Percentiles rank a stretch among this genome's conserved stretches.
phyloP scores from a whole-genome alignment of 2,329 filamentous ascomycete species.

The Aspergillus luchuensis region DNA sequence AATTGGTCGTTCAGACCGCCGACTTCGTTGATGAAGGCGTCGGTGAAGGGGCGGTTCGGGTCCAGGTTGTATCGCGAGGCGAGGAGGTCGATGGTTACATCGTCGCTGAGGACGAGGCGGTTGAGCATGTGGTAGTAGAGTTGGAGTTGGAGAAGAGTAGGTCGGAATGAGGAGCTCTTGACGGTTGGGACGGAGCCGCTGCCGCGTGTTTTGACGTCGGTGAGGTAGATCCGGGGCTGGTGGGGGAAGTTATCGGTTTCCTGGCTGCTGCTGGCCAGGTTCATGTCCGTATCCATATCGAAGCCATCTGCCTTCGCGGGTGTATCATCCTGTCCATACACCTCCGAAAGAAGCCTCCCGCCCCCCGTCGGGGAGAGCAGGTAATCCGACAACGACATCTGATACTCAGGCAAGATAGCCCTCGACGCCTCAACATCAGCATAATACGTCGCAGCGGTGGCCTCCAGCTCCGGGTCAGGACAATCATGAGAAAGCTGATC shows the following conservation, averaged over 20 bases:
- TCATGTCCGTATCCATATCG: background rate
- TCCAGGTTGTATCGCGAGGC: slow-evolving; percentile 73
- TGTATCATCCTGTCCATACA: slow-evolving; percentile 23
- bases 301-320: background rate
- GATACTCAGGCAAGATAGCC: slow-evolving; percentile 44
- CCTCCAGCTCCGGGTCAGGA: slow-evolving; percentile 71
- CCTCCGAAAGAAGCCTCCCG: slow-evolving; percentile 38
- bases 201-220: slow-evolving; percentile 81
- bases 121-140: slow-evolving; percentile 86
- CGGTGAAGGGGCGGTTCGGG: slow-evolving; percentile 67
- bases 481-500: slow-evolving; percentile 80
- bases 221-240: slow-evolving; percentile 65
- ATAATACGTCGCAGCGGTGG: slow-evolving; percentile 53
- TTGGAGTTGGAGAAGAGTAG: slow-evolving; percentile 83
- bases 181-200: slow-evolving; percentile 63
- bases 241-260: slow-evolving; percentile 24
- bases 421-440: slow-evolving; percentile 39
- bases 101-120: slow-evolving; percentile 66
- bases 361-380: slow-evolving; percentile 42
- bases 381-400: slow-evolving; percentile 50
- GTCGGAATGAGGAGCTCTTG: slow-evolving; percentile 64
- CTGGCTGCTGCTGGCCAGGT: slow-evolving; percentile 17
- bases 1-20: slow-evolving; percentile 69
- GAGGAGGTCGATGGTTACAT: slow-evolving; percentile 68
- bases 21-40: slow-evolving; percentile 76